phyloP scores from a whole-genome alignment of 129 eudicot species.

The Centrapalus pauciflorus region DNA sequence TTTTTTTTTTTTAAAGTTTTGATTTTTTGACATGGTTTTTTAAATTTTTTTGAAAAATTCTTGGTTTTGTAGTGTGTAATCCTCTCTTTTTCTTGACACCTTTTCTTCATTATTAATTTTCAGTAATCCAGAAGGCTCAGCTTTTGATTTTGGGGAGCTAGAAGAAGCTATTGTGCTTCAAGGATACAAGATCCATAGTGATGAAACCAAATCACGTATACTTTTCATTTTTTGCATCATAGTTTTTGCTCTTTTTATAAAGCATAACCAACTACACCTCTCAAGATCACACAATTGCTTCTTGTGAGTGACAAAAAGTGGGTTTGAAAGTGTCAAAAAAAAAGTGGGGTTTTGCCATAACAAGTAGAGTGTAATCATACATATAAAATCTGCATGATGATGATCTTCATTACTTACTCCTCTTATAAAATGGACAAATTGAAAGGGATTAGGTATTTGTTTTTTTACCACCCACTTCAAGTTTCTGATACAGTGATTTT shows the following conservation, averaged over 20 bases:
- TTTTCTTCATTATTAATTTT: constrained; percentile 16
- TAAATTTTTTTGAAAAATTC: neutral
- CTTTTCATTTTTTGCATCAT: constrained; percentile 9
- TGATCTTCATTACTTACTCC: constrained; percentile 58
- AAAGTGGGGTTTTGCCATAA: constrained; percentile 30
- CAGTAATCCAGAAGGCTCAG: constrained; percentile 80
- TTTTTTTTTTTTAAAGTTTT: neutral
- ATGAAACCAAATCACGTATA: constrained; percentile 73
- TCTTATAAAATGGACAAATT: constrained; percentile 13
- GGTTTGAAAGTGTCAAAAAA: constrained; percentile 61
- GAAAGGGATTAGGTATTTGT: constrained; percentile 41
- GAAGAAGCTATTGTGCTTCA: constrained; percentile 91
- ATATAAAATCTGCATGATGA: constrained; percentile 34
- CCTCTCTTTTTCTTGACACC: constrained; percentile 27
- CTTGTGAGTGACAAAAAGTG: constrained; percentile 14
- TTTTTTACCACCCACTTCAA: constrained; percentile 22
- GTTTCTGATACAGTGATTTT: constrained; percentile 23
- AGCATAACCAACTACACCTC: constrained; percentile 33
- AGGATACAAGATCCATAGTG: constrained; percentile 68
- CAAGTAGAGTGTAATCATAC: constrained; percentile 39
- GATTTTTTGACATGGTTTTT: constrained; percentile 11
- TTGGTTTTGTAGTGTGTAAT: neutral
- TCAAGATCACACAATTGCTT: constrained; percentile 11
- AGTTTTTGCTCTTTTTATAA: constrained; percentile 28
- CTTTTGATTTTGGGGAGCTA: constrained; percentile 90